Conservation (phyloP, 2,329 filamentous ascomycete genomes). For the Drechslerella dactyloides region DNA sequence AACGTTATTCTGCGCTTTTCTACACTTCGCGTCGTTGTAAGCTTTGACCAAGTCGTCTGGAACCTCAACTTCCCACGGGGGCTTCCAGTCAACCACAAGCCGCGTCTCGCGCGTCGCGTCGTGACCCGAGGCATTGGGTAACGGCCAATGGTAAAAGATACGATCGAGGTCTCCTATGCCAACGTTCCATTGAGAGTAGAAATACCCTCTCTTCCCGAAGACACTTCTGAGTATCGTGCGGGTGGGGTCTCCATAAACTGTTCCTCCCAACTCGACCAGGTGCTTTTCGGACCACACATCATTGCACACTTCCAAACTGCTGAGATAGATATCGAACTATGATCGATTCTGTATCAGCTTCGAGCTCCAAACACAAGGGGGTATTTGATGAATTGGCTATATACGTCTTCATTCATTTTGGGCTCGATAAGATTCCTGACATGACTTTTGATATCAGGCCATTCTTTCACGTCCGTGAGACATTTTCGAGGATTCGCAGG, state of each 20-base stretch:
- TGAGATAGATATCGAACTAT: not conserved
- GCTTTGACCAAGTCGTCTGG: constrained; percentile 1
- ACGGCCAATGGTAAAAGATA: constrained; percentile 10
- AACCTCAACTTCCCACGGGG: constrained; percentile 11
- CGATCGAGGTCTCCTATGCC: constrained; percentile 17
- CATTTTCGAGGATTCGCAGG: constrained; percentile 12
- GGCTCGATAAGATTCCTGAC: constrained; percentile 13
- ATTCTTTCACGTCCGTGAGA: constrained; percentile 19
- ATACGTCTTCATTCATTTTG: constrained; percentile 14
- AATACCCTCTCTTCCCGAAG: constrained; percentile 15
- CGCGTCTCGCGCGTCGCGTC: not conserved
- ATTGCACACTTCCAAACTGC: not conserved
- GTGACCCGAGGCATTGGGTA: not conserved
- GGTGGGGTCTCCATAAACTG: constrained; percentile 5
- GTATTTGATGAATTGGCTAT: not conserved
- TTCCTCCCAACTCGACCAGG: not conserved
- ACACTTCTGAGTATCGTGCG: constrained; percentile 1
- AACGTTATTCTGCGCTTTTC: not conserved
- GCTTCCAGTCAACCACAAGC: constrained; percentile 18
- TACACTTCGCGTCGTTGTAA: constrained; percentile 9
- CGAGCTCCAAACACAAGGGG: not conserved
- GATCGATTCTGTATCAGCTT: constrained; percentile 3
- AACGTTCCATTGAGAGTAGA: not conserved
- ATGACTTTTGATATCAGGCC: constrained; percentile 17
- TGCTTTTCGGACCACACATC: constrained; percentile 2